These are phyloP conservation scores for Trichothecium roseum DNA, from an alignment of 2,329 filamentous ascomycete species.

Conservation along the genomic window DNA sequence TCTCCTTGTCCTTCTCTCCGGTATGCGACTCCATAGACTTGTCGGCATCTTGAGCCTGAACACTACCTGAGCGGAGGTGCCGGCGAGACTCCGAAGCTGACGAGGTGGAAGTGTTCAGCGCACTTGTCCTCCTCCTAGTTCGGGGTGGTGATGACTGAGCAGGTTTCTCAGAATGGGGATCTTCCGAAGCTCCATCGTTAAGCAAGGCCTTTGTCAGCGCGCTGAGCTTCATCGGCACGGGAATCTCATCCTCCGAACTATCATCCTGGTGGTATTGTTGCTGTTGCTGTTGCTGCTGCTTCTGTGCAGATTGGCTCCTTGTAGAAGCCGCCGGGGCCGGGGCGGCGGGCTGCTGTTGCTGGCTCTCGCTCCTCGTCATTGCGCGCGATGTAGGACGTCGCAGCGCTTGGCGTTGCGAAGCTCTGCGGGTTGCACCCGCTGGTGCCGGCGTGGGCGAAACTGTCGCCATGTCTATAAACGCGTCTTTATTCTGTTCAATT, in stretches of 20 bases:
- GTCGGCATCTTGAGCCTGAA: conserved; percentile 22
- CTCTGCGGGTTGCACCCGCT: conserved; percentile 38
- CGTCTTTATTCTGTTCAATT: conserved; percentile 5
- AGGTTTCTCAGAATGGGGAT: conserved; percentile 28
- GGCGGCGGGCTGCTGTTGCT: conserved; percentile 20
- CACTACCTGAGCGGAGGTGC: conserved; percentile 36
- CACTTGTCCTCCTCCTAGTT: conserved; percentile 38
- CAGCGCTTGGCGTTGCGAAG: conserved; percentile 45
- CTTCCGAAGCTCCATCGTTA: conserved; percentile 46
- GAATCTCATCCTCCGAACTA: conserved; percentile 90
- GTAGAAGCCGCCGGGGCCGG: conserved; percentile 15
- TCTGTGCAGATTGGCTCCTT: conserved; percentile 6
- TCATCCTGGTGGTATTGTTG: conserved; percentile 48
- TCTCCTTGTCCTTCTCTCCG: conserved; percentile 32
- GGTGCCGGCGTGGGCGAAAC: conserved; percentile 46
- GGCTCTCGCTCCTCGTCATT: conserved; percentile 30
- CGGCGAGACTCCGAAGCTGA: conserved; percentile 33
- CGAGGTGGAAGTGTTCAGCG: conserved; percentile 31
- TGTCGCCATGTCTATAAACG: conserved; percentile 32
- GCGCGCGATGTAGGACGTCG: conserved; percentile 38
- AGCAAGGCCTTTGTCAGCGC: conserved; percentile 83
- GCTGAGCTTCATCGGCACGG: conserved; percentile 86
- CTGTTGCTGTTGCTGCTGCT: conserved; percentile 30
- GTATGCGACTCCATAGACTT: conserved; percentile 30
- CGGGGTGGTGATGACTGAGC: conserved; percentile 31